Evolutionary conservation across 345 rosid genomes (phyloP), one percentile per base, ranked within the genome.

Genomic region (Salix udensis): DNA sequence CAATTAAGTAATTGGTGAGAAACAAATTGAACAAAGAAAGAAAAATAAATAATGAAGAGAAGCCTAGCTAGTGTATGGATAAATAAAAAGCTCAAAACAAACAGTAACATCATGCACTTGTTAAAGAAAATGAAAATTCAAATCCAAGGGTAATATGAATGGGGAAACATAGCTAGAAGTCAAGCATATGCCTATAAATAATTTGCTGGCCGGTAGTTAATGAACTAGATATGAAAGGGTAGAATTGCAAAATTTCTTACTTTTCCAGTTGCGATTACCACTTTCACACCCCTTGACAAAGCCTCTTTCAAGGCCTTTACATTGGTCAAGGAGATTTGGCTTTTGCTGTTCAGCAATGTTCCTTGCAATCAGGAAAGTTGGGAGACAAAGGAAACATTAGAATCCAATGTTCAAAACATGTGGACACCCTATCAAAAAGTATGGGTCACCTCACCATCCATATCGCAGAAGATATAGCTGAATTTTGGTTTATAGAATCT

Each of bases 251-350:
- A 66, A 40, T 55, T 71, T 72, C 89, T 78, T 84, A 91, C 99
- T 87, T 92, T 93, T 83, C 97, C 99, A 18, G 97, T 96, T 65
- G 98, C 98, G 82, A 93, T 87, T 82, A 96, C 90, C 79, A 96
- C 93, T 85, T 91, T 96, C 74, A 96, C 82, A 36, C 98, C 99
- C 78, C 95, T 92, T 74, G 89, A 84, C 71, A 82, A 70, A 42
- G 99, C 99, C 84, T 96, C 98, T 80, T 86, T 93, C 75, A 96
- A 80, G 72, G 99, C 98, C 73, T 88, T 87, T 64, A 88, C 94
- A 81, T 85, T 96, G 76, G 87, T 77, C 53, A 77, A 83, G 11
- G 97, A 82, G 82, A 96, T 77, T 84, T 77, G 89, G 74, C 95
- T 92, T 85, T 86, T 79, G 85, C 97, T 91, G 87, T 96, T 90